Evolutionary conservation across 139 green algal species (phyloP).

Genomic region (Dunaliella sp.): DNA sequence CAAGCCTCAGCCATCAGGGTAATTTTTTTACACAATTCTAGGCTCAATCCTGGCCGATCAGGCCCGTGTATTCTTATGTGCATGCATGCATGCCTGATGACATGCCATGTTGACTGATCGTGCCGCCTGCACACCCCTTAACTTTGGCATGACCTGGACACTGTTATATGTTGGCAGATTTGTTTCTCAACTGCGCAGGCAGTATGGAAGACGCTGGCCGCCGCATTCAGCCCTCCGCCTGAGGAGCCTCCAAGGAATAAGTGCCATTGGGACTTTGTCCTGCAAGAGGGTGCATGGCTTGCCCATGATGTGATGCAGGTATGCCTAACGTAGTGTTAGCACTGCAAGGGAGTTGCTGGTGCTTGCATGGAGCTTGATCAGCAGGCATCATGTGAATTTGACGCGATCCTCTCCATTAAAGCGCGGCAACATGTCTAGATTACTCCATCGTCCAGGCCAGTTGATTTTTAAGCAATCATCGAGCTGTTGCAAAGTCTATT

Average conservation of each 20-base stretch:
- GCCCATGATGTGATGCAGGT: slow-evolving; percentile 47
- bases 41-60: background rate
- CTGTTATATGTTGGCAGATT: background rate
- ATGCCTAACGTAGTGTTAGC: no score
- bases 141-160: background rate
- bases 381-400: no score
- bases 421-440: no score
- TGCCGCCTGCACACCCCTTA: background rate
- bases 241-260: slow-evolving; percentile 29
- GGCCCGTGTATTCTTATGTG: no score
- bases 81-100: background rate
- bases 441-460: no score
- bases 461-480: no score
- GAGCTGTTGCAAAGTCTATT: no score
- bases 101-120: background rate
- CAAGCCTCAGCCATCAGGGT: slow-evolving; percentile 25
- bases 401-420: no score
- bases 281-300: slow-evolving; percentile 39
- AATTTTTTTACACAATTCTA: background rate
- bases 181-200: slow-evolving; percentile 6
- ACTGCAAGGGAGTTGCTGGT: no score
- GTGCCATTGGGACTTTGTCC: slow-evolving; percentile 46
- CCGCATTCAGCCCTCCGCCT: slow-evolving; percentile 26
- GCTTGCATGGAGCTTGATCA: no score
- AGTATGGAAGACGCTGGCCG: slow-evolving; percentile 26